These are phyloP conservation scores for Cucumis cinereus DNA, from an alignment of 306 rosid species.

Conservation along the genomic window DNA sequence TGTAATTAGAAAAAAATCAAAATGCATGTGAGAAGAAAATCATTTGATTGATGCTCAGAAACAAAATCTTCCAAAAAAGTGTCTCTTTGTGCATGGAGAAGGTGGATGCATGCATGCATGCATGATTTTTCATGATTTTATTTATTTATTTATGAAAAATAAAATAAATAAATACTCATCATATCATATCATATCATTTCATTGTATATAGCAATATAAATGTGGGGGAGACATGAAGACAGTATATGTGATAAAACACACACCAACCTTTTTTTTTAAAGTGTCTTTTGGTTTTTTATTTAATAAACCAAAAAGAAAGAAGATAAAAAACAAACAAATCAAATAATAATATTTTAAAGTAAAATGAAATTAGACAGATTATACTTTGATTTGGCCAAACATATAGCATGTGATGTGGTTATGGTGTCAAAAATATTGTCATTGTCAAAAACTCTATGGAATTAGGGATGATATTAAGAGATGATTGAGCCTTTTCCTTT, in stretches of 20 bases:
- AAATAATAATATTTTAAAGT: background rate
- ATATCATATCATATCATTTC: too few relatives aligned
- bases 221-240: background rate
- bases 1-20: background rate
- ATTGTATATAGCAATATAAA: background rate
- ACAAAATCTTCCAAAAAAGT: background rate
- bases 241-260: background rate
- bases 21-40: background rate
- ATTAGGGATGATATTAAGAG: background rate
- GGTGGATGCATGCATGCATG: background rate
- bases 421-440: background rate
- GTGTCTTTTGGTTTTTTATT: background rate
- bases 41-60: background rate
- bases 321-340: too few relatives aligned
- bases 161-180: background rate
- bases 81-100: background rate
- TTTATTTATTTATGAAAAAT: too few relatives aligned
- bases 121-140: background rate
- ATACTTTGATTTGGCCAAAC: background rate
- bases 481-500: background rate
- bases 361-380: background rate
- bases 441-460: background rate
- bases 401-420: background rate
- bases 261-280: background rate
- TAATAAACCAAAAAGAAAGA: too few relatives aligned